These are phyloP conservation scores for Handroanthus guayacan DNA, from an alignment of 257 asterid species.

Conservation along the genomic window DNA sequence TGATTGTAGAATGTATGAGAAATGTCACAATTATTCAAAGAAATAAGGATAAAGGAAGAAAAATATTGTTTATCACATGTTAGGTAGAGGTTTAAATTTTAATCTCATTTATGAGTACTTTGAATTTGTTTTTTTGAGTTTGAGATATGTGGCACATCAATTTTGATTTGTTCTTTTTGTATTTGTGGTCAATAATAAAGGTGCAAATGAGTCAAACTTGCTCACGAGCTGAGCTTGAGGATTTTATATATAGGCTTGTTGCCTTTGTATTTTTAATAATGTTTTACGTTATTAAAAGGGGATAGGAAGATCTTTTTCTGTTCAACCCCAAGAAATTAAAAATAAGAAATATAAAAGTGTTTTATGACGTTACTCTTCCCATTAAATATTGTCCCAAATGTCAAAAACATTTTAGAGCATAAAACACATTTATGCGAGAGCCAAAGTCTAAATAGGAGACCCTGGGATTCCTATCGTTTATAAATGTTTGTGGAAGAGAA, in stretches of 20 bases:
- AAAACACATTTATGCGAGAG: not conserved
- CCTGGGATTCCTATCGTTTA: not conserved
- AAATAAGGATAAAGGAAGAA: not conserved
- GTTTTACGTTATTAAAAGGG: not conserved
- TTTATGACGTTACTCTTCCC: not conserved
- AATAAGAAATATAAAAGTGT: too few species aligned
- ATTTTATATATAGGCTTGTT: too few species aligned
- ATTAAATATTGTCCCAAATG: not conserved
- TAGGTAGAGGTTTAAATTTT: not conserved
- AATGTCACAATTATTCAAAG: not conserved
- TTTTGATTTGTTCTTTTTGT: too few species aligned
- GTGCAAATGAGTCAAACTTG: too few species aligned
- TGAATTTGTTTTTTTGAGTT: constrained; percentile 13
- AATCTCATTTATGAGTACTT: not conserved
- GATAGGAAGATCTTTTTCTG: not conserved
- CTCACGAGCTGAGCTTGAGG: too few species aligned
- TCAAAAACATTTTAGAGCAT: not conserved
- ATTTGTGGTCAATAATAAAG: too few species aligned
- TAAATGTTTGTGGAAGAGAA: constrained; percentile 10
- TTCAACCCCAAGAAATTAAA: not conserved
- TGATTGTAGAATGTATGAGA: constrained; percentile 24
- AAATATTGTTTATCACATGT: not conserved
- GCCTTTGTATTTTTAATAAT: too few species aligned
- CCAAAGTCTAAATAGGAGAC: not conserved
- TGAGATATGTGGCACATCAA: not conserved